phyloP scores from a whole-genome alignment of 306 rosid genomes.

The Gastrolobium bilobum region DNA sequence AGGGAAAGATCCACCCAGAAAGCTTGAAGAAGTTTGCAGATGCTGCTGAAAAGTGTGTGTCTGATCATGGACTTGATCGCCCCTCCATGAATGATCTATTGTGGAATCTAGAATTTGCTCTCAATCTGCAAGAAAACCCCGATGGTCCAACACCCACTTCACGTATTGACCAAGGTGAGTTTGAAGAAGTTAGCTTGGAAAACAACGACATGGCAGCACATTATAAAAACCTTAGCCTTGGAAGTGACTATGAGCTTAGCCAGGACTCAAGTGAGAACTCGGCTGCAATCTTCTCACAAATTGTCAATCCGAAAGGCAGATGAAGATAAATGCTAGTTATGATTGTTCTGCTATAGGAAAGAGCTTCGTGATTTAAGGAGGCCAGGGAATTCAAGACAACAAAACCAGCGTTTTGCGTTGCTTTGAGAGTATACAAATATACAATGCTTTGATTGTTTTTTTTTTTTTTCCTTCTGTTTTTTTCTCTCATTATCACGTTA shows the following conservation, averaged over 20 bases:
- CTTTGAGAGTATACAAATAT: neutral
- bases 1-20: conserved; percentile 55
- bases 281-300: conserved; percentile 54
- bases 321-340: neutral
- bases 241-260: conserved; percentile 34
- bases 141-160: conserved; percentile 28
- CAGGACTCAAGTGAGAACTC: conserved; percentile 42
- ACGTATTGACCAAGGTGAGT: neutral
- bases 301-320: conserved; percentile 50
- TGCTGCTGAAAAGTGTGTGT: conserved; percentile 64
- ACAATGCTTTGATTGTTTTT: neutral
- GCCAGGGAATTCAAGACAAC: conserved; percentile 12
- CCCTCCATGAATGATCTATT: conserved; percentile 68
- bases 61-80: conserved; percentile 58
- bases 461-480: neutral
- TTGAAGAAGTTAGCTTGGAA: conserved; percentile 46
- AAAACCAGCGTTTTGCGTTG: neutral
- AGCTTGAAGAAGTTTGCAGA: conserved; percentile 65
- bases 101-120: conserved; percentile 72
- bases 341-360: neutral
- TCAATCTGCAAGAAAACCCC: conserved; percentile 49
- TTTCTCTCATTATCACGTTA: neutral
- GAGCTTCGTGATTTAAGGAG: conserved; percentile 23
- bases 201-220: conserved; percentile 40
- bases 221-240: conserved; percentile 42